Percentiles rank a stretch among this genome's conserved stretches.
Conservation (phyloP, 1,139 yeast species). For the Hansenula lynferdii region DNA sequence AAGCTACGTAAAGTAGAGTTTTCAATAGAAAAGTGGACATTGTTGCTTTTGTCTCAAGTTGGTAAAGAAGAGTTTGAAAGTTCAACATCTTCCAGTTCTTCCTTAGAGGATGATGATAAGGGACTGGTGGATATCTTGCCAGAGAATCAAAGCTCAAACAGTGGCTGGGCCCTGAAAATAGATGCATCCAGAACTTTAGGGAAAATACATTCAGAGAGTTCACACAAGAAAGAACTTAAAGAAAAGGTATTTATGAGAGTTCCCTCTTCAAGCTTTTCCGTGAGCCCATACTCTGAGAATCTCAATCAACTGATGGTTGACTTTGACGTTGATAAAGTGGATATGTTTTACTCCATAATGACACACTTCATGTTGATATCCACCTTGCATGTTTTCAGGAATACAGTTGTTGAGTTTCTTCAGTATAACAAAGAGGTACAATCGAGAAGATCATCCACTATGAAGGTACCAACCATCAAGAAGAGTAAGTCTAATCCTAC, state of each 20-base stretch:
- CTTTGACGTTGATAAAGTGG: slow-evolving; percentile 28
- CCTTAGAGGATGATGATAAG: slow-evolving; percentile 25
- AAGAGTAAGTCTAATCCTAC: background rate
- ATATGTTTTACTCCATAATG: slow-evolving; percentile 39
- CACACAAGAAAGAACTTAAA: slow-evolving; percentile 21
- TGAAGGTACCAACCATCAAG: slow-evolving; percentile 9
- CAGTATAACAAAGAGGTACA: slow-evolving; percentile 19
- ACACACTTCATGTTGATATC: slow-evolving; percentile 52
- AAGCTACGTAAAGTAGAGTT: slow-evolving; percentile 35
- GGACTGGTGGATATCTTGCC: slow-evolving; percentile 27
- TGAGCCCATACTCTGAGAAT: slow-evolving; percentile 24
- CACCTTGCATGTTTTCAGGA: slow-evolving; percentile 45
- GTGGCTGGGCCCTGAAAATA: slow-evolving; percentile 11
- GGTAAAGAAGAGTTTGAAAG: slow-evolving; percentile 1
- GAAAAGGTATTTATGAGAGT: slow-evolving; percentile 28
- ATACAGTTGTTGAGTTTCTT: slow-evolving; percentile 38
- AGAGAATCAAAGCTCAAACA: slow-evolving; percentile 5
- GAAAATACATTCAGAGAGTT: slow-evolving; percentile 27
- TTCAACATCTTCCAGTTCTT: slow-evolving; percentile 8
- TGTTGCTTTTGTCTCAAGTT: slow-evolving; percentile 4
- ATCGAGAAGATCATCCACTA: slow-evolving; percentile 23
- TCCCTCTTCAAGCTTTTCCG: slow-evolving; percentile 20
- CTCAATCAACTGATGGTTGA: slow-evolving; percentile 29
- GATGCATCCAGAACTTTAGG: slow-evolving; percentile 17
- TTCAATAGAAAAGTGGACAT: slow-evolving; percentile 20